These are phyloP conservation scores for Terfezia boudieri DNA, from an alignment of 495 filamentous ascomycete species.

Conservation along the genomic window DNA sequence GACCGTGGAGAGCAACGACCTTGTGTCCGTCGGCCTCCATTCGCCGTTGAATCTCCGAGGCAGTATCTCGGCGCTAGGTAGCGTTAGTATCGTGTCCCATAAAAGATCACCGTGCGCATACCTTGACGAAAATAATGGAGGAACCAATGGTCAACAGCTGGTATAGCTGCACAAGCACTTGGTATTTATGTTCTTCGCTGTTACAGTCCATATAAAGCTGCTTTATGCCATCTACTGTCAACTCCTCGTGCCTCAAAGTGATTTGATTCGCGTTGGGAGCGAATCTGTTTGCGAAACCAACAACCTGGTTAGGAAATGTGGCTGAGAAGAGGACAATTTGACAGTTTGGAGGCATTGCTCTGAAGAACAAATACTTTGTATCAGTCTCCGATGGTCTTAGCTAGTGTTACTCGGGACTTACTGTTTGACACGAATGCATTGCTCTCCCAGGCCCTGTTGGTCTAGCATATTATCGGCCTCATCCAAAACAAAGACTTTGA, in stretches of 20 bases:
- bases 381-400: neutral
- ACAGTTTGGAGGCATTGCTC: slow-evolving; percentile 20
- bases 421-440: slow-evolving; percentile 74
- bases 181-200: slow-evolving; percentile 60
- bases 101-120: slow-evolving; percentile 17
- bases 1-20: slow-evolving; percentile 70
- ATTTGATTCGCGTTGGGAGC: slow-evolving; percentile 72
- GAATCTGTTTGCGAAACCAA: slow-evolving; percentile 54
- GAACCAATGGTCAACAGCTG: slow-evolving; percentile 87
- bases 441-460: slow-evolving; percentile 80
- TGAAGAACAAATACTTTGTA: neutral
- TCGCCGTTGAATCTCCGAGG: slow-evolving; percentile 55
- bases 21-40: slow-evolving; percentile 79
- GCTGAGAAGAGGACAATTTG: slow-evolving; percentile 92
- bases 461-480: slow-evolving; percentile 96
- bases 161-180: slow-evolving; percentile 71
- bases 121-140: slow-evolving; percentile 92
- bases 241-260: slow-evolving; percentile 66
- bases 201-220: slow-evolving; percentile 90
- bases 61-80: slow-evolving; percentile 51
- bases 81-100: neutral
- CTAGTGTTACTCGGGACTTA: slow-evolving; percentile 23
- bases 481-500: slow-evolving; percentile 68
- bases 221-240: slow-evolving; percentile 90
- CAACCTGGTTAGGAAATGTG: slow-evolving; percentile 73